Percentiles rank a stretch among this genome's conserved stretches.
These are phyloP conservation scores for Fusarium graminum DNA, from an alignment of 2,329 filamentous ascomycete genomes.

Conservation along the genomic window DNA sequence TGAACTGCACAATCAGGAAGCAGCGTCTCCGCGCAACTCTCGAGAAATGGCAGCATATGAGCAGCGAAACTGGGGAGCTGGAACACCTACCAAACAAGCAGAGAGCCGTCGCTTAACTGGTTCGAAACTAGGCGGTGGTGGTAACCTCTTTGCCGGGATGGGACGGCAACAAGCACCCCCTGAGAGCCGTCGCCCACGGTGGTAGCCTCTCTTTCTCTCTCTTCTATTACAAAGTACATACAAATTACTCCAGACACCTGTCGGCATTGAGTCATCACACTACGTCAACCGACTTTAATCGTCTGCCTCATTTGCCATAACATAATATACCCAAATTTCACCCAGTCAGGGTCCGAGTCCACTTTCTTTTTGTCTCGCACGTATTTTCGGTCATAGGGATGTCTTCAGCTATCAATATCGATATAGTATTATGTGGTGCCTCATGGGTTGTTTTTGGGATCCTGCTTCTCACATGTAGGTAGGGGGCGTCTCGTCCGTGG, in stretches of 20 bases:
- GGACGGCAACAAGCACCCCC: constrained; percentile 54
- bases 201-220: constrained; percentile 41
- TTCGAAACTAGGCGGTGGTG: constrained; percentile 42
- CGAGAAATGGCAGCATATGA: constrained; percentile 72
- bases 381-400: constrained; percentile 29
- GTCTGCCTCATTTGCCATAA: constrained; percentile 45
- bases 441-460: constrained; percentile 8
- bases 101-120: constrained; percentile 50
- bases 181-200: constrained; percentile 59
- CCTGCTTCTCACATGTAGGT: constrained; percentile 9
- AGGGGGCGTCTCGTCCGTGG: neutral
- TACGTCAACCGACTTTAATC: constrained; percentile 45
- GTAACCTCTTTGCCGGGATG: constrained; percentile 58
- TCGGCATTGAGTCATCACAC: neutral
- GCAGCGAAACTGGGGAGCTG: constrained; percentile 58
- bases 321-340: constrained; percentile 11
- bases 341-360: constrained; percentile 39
- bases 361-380: constrained; percentile 29
- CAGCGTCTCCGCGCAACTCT: constrained; percentile 67
- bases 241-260: neutral
- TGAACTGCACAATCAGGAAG: constrained; percentile 62
- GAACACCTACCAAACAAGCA: constrained; percentile 58
- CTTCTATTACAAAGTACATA: constrained; percentile 7
- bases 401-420: constrained; percentile 13
- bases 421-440: constrained; percentile 28